These are phyloP conservation scores for Cryptomeria japonica DNA, from an alignment of 75 land plant genomes.

Conservation along the genomic window DNA sequence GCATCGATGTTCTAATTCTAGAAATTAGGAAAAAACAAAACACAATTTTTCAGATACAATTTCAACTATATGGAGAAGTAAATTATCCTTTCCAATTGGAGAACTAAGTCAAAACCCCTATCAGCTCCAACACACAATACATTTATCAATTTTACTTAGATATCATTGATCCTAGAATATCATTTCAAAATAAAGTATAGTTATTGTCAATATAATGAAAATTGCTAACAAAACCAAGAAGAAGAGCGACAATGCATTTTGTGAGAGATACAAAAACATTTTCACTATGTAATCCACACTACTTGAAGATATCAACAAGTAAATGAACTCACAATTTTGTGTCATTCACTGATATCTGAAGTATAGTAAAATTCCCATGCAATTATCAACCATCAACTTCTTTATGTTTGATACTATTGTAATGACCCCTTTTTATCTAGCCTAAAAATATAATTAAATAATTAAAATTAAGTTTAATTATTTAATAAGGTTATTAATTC, in stretches of 20 bases:
- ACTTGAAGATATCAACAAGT: background rate
- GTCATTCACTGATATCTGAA: too few species aligned
- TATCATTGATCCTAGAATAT: too few species aligned
- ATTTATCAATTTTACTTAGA: too few species aligned
- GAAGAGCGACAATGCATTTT: background rate
- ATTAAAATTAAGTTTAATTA: too few species aligned
- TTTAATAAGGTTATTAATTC: too few species aligned
- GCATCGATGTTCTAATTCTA: background rate
- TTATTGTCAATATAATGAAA: background rate
- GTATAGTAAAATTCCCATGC: background rate
- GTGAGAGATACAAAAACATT: background rate
- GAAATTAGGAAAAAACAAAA: too few species aligned
- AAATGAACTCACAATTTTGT: background rate
- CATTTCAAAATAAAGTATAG: background rate
- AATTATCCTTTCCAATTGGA: too few species aligned
- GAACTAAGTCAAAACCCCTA: too few species aligned
- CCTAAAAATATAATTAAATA: too few species aligned
- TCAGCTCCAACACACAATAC: too few species aligned
- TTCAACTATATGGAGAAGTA: background rate
- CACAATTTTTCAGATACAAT: background rate
- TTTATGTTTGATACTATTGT: background rate
- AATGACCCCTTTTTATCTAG: too few species aligned
- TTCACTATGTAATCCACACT: background rate
- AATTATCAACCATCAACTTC: background rate
- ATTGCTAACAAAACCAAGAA: too few species aligned